Evolutionary conservation across 306 rosid species (phyloP), one percentile per base, ranked within the genome.

Genomic region (Inga laurina): DNA sequence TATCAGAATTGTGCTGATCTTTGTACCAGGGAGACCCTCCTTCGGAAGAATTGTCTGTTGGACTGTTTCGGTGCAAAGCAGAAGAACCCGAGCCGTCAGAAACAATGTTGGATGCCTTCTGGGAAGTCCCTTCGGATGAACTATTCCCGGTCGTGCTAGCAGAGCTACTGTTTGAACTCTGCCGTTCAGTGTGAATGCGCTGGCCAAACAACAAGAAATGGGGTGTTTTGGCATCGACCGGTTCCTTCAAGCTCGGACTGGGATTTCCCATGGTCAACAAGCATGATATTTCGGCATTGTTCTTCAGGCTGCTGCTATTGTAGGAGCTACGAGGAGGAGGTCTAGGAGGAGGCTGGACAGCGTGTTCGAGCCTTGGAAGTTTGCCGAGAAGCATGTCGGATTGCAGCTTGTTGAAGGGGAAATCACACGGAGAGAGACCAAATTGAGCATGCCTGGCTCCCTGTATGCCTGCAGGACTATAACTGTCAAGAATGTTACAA

Each of bases 391-490:
- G 84, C 81, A 85, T 83, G 57, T 88, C 87, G n/a, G 79, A 59
- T 67, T 83, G 96, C 52, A 88, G 85, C 85, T 83, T 92, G 88
- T 79, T 86, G 84, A 84, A 79, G 76, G 84, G 94, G 81, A 91
- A 81, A 84, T 91, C 91, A n/a, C 87, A 81, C 44, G 93, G 85
- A 83, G 94, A 84, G 84, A 83, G 88, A 86, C 91, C 96, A 82
- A 89, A 87, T 86, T 87, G 98, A 90, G 91, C 88, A 89, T 97
- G 99, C 99, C 99, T 97, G 99, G 98, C 97, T 97, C 97, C 99
- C 99, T 97, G 98, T 89, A 97, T 91, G 97, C 98, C 90, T 85
- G 94, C 89, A 78, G 92, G 85, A 85, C 84, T 86, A 46, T 76
- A 44, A 44, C 21, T 79, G 75, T 87, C 87, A 73, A 88, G 84